Evolutionary conservation across 1,284 basidiomycete species (phyloP).

Genomic region (Fomitopsis pinicola): DNA sequence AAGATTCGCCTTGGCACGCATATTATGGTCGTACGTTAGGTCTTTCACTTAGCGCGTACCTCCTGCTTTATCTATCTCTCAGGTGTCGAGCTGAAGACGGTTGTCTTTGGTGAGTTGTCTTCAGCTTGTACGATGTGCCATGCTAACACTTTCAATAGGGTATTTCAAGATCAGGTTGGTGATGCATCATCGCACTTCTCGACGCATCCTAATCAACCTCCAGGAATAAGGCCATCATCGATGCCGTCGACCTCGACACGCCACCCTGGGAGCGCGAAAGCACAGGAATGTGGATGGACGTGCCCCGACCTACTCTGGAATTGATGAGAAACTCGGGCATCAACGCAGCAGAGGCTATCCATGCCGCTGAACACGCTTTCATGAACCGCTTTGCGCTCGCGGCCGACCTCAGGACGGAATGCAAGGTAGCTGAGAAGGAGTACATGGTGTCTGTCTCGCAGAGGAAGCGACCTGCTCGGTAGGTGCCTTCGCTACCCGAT

Average conservation of each 20-base stretch:
- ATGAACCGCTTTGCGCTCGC: conserved; percentile 75
- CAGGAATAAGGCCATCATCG: conserved; percentile 67
- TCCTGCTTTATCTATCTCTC: background rate
- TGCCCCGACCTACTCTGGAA: conserved; percentile 52
- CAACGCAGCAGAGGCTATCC: conserved; percentile 74
- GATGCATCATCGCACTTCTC: background rate
- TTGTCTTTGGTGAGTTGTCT: conserved; percentile 67
- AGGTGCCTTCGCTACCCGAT: conserved; percentile 3
- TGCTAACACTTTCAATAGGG: conserved; percentile 15
- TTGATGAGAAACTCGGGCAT: conserved; percentile 58
- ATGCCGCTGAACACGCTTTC: conserved; percentile 82
- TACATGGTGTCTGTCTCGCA: conserved; percentile 53
- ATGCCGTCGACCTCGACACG: conserved; percentile 77
- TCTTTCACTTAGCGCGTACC: background rate
- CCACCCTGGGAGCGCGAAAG: conserved; percentile 77
- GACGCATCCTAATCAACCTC: background rate
- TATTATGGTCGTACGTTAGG: conserved; percentile 67
- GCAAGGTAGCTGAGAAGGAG: conserved; percentile 80
- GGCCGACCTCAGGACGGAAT: conserved; percentile 80
- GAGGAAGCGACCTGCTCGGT: conserved; percentile 78
- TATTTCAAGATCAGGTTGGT: conserved; percentile 54
- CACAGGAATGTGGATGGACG: conserved; percentile 83
- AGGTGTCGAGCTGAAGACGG: conserved; percentile 68
- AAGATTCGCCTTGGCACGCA: conserved; percentile 50
- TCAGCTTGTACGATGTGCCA: conserved; percentile 14